Evolutionary conservation across 1,139 yeast genomes (phyloP).

Genomic region (Entelexis sorbosivorans): DNA sequence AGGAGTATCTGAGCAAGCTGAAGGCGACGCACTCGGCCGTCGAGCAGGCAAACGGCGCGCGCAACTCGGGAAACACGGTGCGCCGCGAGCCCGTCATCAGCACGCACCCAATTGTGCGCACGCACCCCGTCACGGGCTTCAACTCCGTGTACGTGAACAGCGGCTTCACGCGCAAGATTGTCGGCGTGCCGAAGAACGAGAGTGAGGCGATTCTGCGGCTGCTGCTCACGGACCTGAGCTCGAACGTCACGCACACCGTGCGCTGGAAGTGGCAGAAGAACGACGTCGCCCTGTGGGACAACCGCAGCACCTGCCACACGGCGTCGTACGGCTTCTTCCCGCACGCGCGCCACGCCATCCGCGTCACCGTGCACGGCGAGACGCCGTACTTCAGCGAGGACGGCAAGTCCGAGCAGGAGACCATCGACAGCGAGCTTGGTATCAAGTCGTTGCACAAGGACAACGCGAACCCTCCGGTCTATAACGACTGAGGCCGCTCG

Average conservation of each 20-base stretch:
- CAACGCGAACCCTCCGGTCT: constrained; percentile 21
- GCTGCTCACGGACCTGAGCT: constrained; percentile 43
- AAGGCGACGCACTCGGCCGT: constrained; percentile 57
- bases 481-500: constrained; percentile 18
- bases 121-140: constrained; percentile 56
- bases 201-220: constrained; percentile 46
- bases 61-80: constrained; percentile 46
- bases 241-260: constrained; percentile 43
- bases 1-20: constrained; percentile 44
- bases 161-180: constrained; percentile 51
- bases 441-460: constrained; percentile 20
- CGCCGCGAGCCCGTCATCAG: constrained; percentile 51
- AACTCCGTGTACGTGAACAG: constrained; percentile 50
- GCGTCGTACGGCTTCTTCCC: constrained; percentile 38
- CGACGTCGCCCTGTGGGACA: constrained; percentile 66
- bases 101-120: constrained; percentile 56
- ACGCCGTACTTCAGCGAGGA: constrained; percentile 26
- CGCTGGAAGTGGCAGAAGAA: constrained; percentile 49
- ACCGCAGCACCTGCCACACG: constrained; percentile 52
- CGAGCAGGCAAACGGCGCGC: constrained; percentile 48
- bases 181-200: constrained; percentile 56
- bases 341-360: constrained; percentile 51
- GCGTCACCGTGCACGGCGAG: constrained; percentile 58
- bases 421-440: constrained; percentile 19
- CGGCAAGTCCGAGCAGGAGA: constrained; percentile 25